Evolutionary conservation across 2,329 filamentous ascomycete genomes (phyloP), one percentile per base, ranked within the genome.

Genomic region (Ophiostoma sp.): DNA sequence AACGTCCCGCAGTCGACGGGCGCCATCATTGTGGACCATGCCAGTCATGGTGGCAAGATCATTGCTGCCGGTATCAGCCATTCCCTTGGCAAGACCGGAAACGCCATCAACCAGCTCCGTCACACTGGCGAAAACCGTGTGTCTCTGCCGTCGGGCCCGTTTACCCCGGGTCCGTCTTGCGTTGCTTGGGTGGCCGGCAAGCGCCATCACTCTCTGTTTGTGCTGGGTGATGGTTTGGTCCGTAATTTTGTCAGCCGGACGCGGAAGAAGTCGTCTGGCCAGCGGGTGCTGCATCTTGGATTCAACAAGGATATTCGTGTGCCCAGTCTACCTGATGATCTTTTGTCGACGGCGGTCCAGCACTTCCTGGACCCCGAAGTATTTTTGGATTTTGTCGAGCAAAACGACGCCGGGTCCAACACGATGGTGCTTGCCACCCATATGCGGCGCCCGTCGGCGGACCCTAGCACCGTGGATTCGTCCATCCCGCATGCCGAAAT

Each of bases 401-500:
- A 85, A 63, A 85, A 87, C 11, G 88, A 90, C 17, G 84, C 83
- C 1, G 87, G 85, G 19, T 87, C 87, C 77, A 87, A 88, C 76
- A 88, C 86, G 0, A 78, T 88, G 78, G 85, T 88, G 72, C 84
- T 84, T 75, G 83, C 78, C 78, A 82, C 76, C 78, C 83, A 80
- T 77, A 81, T 80, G 73, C 82, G 81, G 72, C 82, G 81, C 76
- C 74, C 75, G 25, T 78, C 78, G 69, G 78, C 76, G 77, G 73
- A 76, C 17, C 84, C 83, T 78, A 83, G 81, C 78, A 84, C 82
- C 72, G 87, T 84, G 80, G 92, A 85, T 81, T 93, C 83, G 80
- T 92, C 84, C 80, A 95, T 89, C 73, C 89, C 90, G 0, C 89
- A 91, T 76, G 94, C 93, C 6, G 95, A 98, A 84, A 97, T 97